phyloP scores from a whole-genome alignment of 257 asterid species.

The Rubia yunnanensis region DNA sequence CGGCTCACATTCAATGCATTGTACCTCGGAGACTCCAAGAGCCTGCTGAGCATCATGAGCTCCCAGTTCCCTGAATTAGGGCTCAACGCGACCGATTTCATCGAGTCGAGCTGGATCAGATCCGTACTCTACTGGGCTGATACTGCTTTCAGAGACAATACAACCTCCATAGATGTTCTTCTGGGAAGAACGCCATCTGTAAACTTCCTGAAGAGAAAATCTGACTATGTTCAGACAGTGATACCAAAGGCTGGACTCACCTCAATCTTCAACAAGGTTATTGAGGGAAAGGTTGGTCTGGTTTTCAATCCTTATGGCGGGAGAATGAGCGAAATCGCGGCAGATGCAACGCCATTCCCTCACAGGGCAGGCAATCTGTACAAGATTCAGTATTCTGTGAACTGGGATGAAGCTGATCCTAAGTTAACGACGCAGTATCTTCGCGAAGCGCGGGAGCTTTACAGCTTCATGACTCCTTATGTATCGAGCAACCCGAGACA shows the following conservation, averaged over 20 bases:
- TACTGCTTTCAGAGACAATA: neutral
- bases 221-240: neutral
- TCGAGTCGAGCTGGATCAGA: neutral
- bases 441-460: neutral
- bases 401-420: neutral
- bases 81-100: neutral
- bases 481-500: neutral
- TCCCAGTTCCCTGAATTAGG: neutral
- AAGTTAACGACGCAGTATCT: neutral
- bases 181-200: neutral
- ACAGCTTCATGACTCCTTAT: neutral
- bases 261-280: neutral
- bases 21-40: neutral
- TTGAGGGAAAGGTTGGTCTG: neutral
- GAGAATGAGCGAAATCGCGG: neutral
- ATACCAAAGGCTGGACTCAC: neutral
- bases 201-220: slow-evolving; percentile 1
- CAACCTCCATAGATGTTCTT: neutral
- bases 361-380: neutral
- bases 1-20: neutral
- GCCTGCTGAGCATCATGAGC: neutral
- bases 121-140: neutral
- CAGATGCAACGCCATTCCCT: neutral
- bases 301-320: neutral
- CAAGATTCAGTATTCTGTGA: neutral